These are phyloP conservation scores for Naganishia friedmannii DNA, from an alignment of 768 basidiomycete genomes.

Conservation along the genomic window DNA sequence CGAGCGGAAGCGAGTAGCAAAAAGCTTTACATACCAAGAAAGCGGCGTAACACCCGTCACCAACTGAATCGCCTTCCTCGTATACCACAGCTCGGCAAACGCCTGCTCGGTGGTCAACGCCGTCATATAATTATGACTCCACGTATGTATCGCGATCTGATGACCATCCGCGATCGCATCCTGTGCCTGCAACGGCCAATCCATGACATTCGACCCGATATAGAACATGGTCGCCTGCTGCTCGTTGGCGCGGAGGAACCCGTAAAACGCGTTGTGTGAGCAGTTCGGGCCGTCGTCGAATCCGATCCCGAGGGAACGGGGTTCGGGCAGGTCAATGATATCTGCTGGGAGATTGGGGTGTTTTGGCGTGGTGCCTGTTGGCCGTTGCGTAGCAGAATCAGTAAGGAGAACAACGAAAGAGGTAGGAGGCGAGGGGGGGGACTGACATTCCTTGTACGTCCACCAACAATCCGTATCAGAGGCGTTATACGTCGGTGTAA, in stretches of 20 bases:
- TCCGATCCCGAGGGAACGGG: constrained; percentile 49
- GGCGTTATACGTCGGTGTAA: constrained; percentile 38
- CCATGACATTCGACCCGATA: constrained; percentile 55
- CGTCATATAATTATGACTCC: constrained; percentile 64
- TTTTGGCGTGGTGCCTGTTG: constrained; percentile 40
- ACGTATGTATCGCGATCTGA: constrained; percentile 48
- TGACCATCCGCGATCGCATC: constrained; percentile 44
- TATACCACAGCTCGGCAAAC: constrained; percentile 51
- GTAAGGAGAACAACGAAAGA: too few species aligned
- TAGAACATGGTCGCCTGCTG: constrained; percentile 54
- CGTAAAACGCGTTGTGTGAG: constrained; percentile 54
- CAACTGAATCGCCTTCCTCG: constrained; percentile 41
- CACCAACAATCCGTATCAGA: constrained; percentile 54
- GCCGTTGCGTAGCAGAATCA: too few species aligned
- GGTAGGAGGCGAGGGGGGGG: background rate
- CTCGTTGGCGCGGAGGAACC: constrained; percentile 48
- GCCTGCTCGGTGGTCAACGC: constrained; percentile 52
- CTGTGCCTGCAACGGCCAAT: constrained; percentile 54
- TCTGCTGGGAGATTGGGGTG: constrained; percentile 43
- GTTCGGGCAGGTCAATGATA: constrained; percentile 46
- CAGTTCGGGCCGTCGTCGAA: constrained; percentile 54
- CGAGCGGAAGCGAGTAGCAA: too few species aligned
- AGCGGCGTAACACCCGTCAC: constrained; percentile 44
- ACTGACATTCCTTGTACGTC: constrained; percentile 37
- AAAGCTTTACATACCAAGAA: constrained; percentile 28